Evolutionary conservation across 1,284 basidiomycete genomes (phyloP).

Genomic region (Cryptococcus maquisensis): DNA sequence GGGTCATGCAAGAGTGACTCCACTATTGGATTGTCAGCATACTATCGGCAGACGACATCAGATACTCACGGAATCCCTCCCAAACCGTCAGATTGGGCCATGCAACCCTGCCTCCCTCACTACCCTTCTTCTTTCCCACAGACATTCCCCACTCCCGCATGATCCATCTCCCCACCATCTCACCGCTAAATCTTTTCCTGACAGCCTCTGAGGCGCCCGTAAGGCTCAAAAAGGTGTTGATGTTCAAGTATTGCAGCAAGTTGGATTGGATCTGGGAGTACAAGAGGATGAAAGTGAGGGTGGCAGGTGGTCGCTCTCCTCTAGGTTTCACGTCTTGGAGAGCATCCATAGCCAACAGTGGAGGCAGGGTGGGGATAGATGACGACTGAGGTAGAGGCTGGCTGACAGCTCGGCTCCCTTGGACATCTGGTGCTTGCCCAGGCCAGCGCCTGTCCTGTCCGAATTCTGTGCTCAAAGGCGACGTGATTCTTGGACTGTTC

Average conservation of each 20-base stretch:
- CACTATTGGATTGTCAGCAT: conserved; percentile 24
- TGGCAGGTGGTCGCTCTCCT: conserved; percentile 6
- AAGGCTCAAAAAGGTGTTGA: conserved; percentile 46
- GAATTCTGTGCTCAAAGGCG: background rate
- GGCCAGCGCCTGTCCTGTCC: too few relatives aligned
- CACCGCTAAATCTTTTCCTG: conserved; percentile 39
- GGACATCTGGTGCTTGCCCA: background rate
- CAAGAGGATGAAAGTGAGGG: conserved; percentile 27
- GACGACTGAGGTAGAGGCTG: background rate
- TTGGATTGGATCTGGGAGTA: conserved; percentile 34
- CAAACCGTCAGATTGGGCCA: conserved; percentile 49
- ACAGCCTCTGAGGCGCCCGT: conserved; percentile 32
- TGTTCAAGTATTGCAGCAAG: conserved; percentile 36
- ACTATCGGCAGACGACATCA: background rate
- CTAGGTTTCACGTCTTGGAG: background rate
- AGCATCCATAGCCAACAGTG: background rate
- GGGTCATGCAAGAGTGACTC: conserved; percentile 47
- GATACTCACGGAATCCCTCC: conserved; percentile 48
- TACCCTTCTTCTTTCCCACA: conserved; percentile 26
- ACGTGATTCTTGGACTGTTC: background rate
- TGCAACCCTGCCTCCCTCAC: conserved; percentile 7
- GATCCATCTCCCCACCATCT: conserved; percentile 46
- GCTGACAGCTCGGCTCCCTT: background rate
- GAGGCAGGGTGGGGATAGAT: background rate
- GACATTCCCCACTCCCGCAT: conserved; percentile 42